These are phyloP conservation scores for Neohortaea acidophila DNA, from an alignment of 495 filamentous ascomycete species.

Conservation along the genomic window DNA sequence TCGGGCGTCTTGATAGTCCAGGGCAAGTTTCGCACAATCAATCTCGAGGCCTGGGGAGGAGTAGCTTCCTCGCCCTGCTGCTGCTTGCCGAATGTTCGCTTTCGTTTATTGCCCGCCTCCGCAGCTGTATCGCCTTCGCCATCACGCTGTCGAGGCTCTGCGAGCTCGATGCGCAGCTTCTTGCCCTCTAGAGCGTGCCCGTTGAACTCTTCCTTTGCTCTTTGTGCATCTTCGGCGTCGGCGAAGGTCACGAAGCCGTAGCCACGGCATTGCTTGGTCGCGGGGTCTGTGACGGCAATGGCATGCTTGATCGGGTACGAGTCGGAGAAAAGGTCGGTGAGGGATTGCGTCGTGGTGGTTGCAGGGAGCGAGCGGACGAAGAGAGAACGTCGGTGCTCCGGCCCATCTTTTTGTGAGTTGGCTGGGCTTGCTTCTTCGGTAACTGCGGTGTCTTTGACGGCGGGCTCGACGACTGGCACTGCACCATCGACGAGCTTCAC, in stretches of 20 bases:
- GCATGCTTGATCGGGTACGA: constrained; percentile 90
- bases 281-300: constrained; percentile 63
- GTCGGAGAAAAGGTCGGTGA: constrained; percentile 82
- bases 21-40: constrained; percentile 90
- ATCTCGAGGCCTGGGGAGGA: constrained; percentile 57
- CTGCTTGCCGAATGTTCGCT: constrained; percentile 11
- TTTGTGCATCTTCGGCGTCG: constrained; percentile 74
- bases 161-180: constrained; percentile 72
- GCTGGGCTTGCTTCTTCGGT: not conserved
- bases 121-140: constrained; percentile 29
- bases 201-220: constrained; percentile 64
- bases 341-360: constrained; percentile 60
- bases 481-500: constrained; percentile 8
- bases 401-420: not conserved
- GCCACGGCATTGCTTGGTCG: constrained; percentile 71
- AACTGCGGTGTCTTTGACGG: not conserved
- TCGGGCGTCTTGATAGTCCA: constrained; percentile 86
- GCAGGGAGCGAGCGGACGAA: constrained; percentile 80
- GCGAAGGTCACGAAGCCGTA: constrained; percentile 96
- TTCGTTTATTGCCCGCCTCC: constrained; percentile 27
- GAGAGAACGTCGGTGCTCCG: constrained; percentile 45
- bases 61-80: constrained; percentile 36
- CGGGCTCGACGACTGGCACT: constrained; percentile 1
- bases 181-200: constrained; percentile 57
- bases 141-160: constrained; percentile 68